Conservation (phyloP, 2,329 filamentous ascomycete species). For the Coniochaeta sp. region DNA sequence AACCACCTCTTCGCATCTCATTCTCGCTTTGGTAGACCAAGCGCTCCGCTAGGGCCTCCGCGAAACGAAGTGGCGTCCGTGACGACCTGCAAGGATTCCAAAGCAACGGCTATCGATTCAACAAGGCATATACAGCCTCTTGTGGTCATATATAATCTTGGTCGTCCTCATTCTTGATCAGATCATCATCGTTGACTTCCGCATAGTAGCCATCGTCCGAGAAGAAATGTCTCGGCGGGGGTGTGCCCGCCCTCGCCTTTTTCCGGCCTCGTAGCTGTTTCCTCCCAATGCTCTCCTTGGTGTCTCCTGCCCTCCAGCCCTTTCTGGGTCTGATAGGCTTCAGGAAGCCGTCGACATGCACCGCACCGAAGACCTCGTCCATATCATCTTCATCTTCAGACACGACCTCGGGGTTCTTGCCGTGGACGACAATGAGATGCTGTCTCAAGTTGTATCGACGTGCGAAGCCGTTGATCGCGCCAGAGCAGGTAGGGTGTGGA, state of each 20-base stretch:
- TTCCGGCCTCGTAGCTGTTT: neutral
- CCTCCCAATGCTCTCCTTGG: neutral
- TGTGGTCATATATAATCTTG: neutral
- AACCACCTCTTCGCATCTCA: no score
- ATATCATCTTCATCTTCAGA: constrained; percentile 31
- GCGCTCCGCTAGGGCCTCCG: no score
- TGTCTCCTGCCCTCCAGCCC: constrained; percentile 32
- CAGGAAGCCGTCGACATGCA: constrained; percentile 64
- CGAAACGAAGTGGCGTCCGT: no score
- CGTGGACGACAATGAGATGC: constrained; percentile 38
- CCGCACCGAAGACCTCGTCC: constrained; percentile 51
- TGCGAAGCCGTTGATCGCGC: constrained; percentile 25
- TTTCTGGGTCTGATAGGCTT: constrained; percentile 40
- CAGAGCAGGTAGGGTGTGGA: constrained; percentile 24
- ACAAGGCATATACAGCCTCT: no score
- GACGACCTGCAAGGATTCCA: no score
- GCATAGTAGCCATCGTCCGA: neutral
- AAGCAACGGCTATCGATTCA: no score
- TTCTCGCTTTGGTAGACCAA: no score
- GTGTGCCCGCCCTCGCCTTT: neutral
- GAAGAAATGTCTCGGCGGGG: neutral
- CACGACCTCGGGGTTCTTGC: constrained; percentile 15
- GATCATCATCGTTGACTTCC: neutral
- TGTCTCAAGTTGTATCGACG: constrained; percentile 24
- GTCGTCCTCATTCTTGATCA: neutral